Conservation (phyloP, 768 basidiomycete genomes). For the Termitomyces sp. region DNA sequence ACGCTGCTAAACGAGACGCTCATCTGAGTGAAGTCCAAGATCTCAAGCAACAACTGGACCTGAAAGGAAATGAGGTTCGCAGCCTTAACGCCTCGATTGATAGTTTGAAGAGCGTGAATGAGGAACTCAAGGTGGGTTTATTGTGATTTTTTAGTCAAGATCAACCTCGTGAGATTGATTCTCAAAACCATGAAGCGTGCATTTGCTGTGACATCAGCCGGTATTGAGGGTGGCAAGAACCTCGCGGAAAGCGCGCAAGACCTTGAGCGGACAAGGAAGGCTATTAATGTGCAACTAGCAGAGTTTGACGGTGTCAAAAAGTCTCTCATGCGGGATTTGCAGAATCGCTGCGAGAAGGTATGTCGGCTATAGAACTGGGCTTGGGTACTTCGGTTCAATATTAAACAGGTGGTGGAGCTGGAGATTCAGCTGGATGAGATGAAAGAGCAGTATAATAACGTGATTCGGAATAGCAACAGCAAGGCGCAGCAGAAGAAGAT, state of each 20-base stretch:
- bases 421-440: constrained; percentile 99
- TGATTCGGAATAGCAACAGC: constrained; percentile 96
- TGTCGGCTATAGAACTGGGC: constrained; percentile 11
- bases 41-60: constrained; percentile 86
- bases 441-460: constrained; percentile 98
- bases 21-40: constrained; percentile 80
- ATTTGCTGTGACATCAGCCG: constrained; percentile 94
- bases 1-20: constrained; percentile 87
- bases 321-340: constrained; percentile 96
- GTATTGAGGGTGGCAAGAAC: constrained; percentile 95
- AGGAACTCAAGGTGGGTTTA: constrained; percentile 84
- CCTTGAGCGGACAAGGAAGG: constrained; percentile 92
- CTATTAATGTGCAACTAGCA: constrained; percentile 95
- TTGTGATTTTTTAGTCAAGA: neutral
- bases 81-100: constrained; percentile 83
- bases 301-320: constrained; percentile 99
- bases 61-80: constrained; percentile 78
- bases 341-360: constrained; percentile 99
- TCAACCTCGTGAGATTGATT: constrained; percentile 9
- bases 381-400: constrained; percentile 13
- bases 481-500: constrained; percentile 99
- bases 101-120: constrained; percentile 92
- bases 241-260: constrained; percentile 97
- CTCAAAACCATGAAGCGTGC: constrained; percentile 61
- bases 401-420: constrained; percentile 86